Conservation (phyloP, 2,329 filamentous ascomycete species). For the Phaeophleospora eucalypticola region DNA sequence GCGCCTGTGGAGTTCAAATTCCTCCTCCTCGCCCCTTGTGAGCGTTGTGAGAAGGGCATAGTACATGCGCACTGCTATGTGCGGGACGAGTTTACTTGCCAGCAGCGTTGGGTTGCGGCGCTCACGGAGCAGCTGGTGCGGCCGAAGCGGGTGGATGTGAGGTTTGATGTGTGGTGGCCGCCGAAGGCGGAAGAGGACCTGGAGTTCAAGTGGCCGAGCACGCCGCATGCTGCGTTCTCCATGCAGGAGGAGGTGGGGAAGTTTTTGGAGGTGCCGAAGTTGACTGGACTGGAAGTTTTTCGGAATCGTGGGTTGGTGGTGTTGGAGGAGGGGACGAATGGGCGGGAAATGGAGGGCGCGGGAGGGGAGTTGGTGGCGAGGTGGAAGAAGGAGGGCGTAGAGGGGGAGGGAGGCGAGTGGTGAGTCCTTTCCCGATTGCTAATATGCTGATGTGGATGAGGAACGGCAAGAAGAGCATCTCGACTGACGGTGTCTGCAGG, state of each 20-base stretch:
- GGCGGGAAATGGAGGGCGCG: not conserved
- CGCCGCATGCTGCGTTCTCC: not conserved
- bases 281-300: not conserved
- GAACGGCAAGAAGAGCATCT: no score
- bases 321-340: not conserved
- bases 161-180: not conserved
- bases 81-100: not conserved
- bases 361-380: not conserved
- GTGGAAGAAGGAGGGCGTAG: no score
- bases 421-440: no score
- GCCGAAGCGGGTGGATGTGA: not conserved
- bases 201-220: not conserved
- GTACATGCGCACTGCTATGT: not conserved
- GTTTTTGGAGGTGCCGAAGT: not conserved
- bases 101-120: not conserved
- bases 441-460: no score
- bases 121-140: not conserved
- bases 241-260: not conserved
- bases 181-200: not conserved
- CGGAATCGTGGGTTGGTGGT: not conserved
- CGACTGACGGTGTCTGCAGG: no score
- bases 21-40: conserved; percentile 1
- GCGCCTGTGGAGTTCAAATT: not conserved
- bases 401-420: no score
- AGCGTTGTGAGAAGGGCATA: not conserved